Percentiles rank a stretch among this genome's conserved stretches.
Conservation (phyloP, 495 filamentous ascomycete species). For the Xylaria longipes region DNA sequence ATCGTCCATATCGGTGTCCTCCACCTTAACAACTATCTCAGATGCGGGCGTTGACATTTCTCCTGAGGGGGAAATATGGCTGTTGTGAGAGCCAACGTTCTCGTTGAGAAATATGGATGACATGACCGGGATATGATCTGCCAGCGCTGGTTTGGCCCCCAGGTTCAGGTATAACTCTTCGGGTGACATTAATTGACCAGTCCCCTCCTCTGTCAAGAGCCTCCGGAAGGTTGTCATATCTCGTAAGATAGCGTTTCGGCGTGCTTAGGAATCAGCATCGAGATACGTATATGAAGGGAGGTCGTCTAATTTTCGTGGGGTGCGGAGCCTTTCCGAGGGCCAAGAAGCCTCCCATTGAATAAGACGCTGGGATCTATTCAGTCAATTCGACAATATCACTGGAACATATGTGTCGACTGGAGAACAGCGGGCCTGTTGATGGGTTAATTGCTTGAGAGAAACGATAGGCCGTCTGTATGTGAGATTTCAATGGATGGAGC, state of each 20-base stretch:
- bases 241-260: constrained; percentile 34
- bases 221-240: constrained; percentile 39
- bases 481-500: constrained; percentile 17
- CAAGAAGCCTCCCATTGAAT: constrained; percentile 41
- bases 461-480: neutral
- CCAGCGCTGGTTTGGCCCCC: constrained; percentile 5
- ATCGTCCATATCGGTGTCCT: constrained; percentile 32
- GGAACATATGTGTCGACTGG: constrained; percentile 17
- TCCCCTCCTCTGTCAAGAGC: constrained; percentile 35
- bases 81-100: constrained; percentile 29
- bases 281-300: constrained; percentile 36
- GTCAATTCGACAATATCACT: constrained; percentile 5
- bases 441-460: constrained; percentile 23
- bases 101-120: constrained; percentile 33
- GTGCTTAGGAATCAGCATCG: constrained; percentile 35
- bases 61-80: constrained; percentile 28
- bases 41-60: constrained; percentile 37
- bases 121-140: constrained; percentile 32
- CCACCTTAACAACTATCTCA: constrained; percentile 40
- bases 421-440: constrained; percentile 14
- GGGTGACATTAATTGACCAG: constrained; percentile 18
- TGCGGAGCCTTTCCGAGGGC: constrained; percentile 30
- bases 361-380: constrained; percentile 16
- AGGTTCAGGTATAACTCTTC: constrained; percentile 19
- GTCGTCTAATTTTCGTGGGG: constrained; percentile 37